Base-by-base conservation (phyloP, 371 early-diverging fungal genomes). In the Mortierella sp. region DNA sequence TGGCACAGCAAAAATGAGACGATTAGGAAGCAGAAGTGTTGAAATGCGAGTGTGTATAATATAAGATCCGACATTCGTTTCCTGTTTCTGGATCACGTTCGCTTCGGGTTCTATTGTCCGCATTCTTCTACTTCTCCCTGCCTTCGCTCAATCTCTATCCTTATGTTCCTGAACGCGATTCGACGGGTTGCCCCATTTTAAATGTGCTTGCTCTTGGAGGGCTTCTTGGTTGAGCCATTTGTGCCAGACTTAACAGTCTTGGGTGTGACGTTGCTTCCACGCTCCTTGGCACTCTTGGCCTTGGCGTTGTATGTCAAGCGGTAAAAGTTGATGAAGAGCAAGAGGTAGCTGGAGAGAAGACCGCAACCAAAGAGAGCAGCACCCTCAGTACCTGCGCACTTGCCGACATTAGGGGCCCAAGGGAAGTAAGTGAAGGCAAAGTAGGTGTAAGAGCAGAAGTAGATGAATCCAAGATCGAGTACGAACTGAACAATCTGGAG, bases 401-500 rank as follows among this genome's bases (percentile, higher is more conserved):
- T 87, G 73, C 93, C 94, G 71, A 85, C 81, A 83, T 93, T 90
- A 75, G 96, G 95, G 61, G 93, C 83, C 30, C 84, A 86, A 58
- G 92, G 92, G 80, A 84, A 90, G 86, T 93, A 92, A 66, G 90
- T 90, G 79, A 66, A 87, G 64, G 92, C 87, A 69, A 95, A 94
- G 84, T 93, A 92, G 68, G 92, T 94, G 87, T 95, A 95, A 64
- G 94, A 85, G 84, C 93, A 93, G 86, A 92, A 94, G 84, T 94
- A 94, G 84, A 93, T 91, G 72, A 92, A 84, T 35, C 86, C 88
- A 71, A 93, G 87, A 80, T 96, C 97, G 64, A 96, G 91, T 64
- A 97, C 88, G 68, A 97, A 97, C 87, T 97, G 97, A 70, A 88
- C 83, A 75, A 97, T 97, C 86, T 97, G 97, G 75, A 96, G 85